phyloP scores from a whole-genome alignment of 1,139 yeast genomes.

The Pichia sp. region DNA sequence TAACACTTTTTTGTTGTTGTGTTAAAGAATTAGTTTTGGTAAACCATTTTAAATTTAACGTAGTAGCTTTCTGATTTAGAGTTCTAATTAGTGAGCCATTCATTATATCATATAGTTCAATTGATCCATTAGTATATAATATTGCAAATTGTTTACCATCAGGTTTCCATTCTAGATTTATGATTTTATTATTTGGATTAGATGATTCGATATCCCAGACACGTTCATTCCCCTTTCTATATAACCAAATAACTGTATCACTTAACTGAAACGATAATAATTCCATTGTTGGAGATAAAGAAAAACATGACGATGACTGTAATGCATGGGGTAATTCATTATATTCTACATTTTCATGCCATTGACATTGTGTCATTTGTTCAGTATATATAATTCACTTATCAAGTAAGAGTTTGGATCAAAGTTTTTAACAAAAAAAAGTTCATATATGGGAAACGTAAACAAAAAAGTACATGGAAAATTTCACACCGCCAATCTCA shows the following conservation, averaged over 20 bases:
- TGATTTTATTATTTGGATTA: slow-evolving; percentile 1
- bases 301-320: slow-evolving; percentile 28
- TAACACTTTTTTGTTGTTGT: background rate
- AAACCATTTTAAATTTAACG: slow-evolving; percentile 22
- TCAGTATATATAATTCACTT: background rate
- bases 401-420: no score
- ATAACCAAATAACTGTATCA: slow-evolving; percentile 25
- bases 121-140: slow-evolving; percentile 20
- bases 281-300: slow-evolving; percentile 50
- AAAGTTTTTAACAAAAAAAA: no score
- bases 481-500: background rate
- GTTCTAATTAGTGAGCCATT: slow-evolving; percentile 23
- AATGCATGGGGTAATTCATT: slow-evolving; percentile 22
- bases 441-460: background rate
- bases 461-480: background rate
- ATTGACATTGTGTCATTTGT: background rate
- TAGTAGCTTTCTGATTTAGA: slow-evolving; percentile 12
- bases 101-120: slow-evolving; percentile 24
- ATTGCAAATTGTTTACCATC: slow-evolving; percentile 27
- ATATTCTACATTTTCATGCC: background rate
- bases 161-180: slow-evolving; percentile 25
- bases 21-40: background rate
- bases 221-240: slow-evolving; percentile 44
- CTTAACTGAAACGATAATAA: slow-evolving; percentile 39
- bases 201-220: slow-evolving; percentile 39